These are phyloP conservation scores for Podila clonocystis DNA, from an alignment of 192 early-diverging fungal species.

Conservation along the genomic window DNA sequence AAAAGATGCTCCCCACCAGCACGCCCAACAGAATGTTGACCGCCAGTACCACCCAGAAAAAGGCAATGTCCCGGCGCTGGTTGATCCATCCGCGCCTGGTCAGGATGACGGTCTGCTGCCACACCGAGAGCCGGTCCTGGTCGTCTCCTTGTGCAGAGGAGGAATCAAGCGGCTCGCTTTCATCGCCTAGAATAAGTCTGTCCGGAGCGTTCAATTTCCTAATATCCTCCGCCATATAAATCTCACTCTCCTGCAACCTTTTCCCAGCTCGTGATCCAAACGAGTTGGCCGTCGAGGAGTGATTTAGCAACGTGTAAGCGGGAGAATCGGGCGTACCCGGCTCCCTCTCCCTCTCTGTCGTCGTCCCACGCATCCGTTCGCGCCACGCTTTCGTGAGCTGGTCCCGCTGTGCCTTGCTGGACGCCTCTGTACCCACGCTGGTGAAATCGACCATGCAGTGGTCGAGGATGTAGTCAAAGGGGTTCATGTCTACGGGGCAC, in stretches of 20 bases:
- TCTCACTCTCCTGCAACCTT: too few species aligned
- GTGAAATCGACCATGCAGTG: background rate
- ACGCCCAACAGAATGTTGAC: background rate
- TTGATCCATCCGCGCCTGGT: slow-evolving; percentile 6
- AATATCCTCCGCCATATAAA: too few species aligned
- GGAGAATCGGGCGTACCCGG: background rate
- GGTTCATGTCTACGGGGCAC: slow-evolving; percentile 14
- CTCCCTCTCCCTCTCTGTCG: background rate
- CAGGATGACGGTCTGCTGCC: background rate
- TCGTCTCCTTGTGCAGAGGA: background rate
- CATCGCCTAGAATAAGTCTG: too few species aligned
- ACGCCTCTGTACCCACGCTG: background rate
- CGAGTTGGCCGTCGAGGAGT: background rate
- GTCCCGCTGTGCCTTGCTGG: background rate
- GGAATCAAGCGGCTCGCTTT: too few species aligned
- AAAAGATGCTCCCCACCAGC: slow-evolving; percentile 5
- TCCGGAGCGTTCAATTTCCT: too few species aligned
- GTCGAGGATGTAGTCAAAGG: slow-evolving; percentile 17
- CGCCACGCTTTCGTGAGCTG: background rate
- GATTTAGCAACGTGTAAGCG: background rate
- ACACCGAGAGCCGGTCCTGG: background rate
- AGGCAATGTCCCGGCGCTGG: background rate
- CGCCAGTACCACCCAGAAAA: background rate
- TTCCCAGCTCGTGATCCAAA: too few species aligned
- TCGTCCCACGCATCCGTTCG: background rate